These are phyloP conservation scores for Flaveria ramosissima DNA, from an alignment of 129 eudicot genomes.

Conservation along the genomic window DNA sequence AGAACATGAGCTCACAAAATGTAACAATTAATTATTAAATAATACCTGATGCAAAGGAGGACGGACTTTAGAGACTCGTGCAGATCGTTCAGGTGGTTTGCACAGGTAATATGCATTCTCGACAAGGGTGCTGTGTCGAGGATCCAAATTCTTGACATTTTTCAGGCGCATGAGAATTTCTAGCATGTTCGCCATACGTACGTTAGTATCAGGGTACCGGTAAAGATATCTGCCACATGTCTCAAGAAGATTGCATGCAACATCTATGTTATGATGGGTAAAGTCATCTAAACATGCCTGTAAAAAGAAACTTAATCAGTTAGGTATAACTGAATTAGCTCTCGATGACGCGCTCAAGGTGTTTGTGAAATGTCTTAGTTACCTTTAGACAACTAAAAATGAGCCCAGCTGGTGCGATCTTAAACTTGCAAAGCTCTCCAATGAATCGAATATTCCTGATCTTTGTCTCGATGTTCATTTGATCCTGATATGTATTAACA, in stretches of 20 bases:
- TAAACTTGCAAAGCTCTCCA: slow-evolving; percentile 96
- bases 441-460: slow-evolving; percentile 89
- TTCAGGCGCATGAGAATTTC: slow-evolving; percentile 94
- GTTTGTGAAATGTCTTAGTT: slow-evolving; percentile 5
- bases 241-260: slow-evolving; percentile 98
- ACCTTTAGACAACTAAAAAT: slow-evolving; percentile 94
- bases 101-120: slow-evolving; percentile 97
- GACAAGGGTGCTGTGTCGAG: slow-evolving; percentile 94
- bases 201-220: slow-evolving; percentile 84
- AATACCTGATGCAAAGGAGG: slow-evolving; percentile 95
- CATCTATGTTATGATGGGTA: slow-evolving; percentile 93
- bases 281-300: slow-evolving; percentile 98
- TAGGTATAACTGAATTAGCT: slow-evolving; percentile 1
- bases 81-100: slow-evolving; percentile 98
- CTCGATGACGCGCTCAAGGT: not conserved
- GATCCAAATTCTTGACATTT: slow-evolving; percentile 94
- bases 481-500: slow-evolving; percentile 60
- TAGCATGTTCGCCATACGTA: slow-evolving; percentile 97
- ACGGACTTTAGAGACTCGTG: slow-evolving; percentile 89
- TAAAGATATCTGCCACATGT: slow-evolving; percentile 96
- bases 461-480: slow-evolving; percentile 96
- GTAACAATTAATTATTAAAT: slow-evolving; percentile 6
- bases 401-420: slow-evolving; percentile 86
- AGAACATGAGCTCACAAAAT: slow-evolving; percentile 1
- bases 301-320: slow-evolving; percentile 20